Conservation (phyloP, 441 rosid genomes). For the Pelargonium cotyledonis region DNA sequence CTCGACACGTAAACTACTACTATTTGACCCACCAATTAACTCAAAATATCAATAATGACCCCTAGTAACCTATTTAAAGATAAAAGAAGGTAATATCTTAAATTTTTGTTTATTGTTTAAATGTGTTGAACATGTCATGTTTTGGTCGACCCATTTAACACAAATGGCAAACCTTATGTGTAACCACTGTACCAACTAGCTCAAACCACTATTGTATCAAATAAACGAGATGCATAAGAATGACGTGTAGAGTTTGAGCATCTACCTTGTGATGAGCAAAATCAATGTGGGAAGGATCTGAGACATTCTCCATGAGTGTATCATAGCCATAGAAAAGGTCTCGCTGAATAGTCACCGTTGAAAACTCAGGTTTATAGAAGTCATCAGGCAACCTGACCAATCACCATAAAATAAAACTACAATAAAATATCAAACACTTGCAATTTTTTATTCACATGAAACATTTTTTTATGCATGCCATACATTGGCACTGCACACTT, state of each 20-base stretch:
- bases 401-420: slow-evolving; percentile 3
- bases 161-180: too few relatives aligned
- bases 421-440: background rate
- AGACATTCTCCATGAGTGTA: slow-evolving; percentile 95
- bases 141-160: too few relatives aligned
- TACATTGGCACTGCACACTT: too few relatives aligned
- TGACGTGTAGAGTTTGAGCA: background rate
- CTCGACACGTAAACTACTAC: too few relatives aligned
- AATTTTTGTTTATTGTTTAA: too few relatives aligned
- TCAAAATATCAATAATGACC: too few relatives aligned
- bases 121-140: too few relatives aligned
- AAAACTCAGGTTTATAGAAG: slow-evolving; percentile 75
- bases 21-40: too few relatives aligned
- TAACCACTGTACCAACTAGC: background rate
- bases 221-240: slow-evolving; percentile 1
- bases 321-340: slow-evolving; percentile 90
- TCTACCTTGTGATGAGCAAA: slow-evolving; percentile 92
- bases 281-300: slow-evolving; percentile 94
- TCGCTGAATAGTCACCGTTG: slow-evolving; percentile 84
- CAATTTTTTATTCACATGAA: too few relatives aligned
- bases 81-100: too few relatives aligned
- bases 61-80: too few relatives aligned
- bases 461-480: too few relatives aligned
- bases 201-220: background rate
- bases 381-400: slow-evolving; percentile 76